These are phyloP conservation scores for Aristolochia fimbriata DNA, from an alignment of 164 flowering plant species.

Conservation along the genomic window DNA sequence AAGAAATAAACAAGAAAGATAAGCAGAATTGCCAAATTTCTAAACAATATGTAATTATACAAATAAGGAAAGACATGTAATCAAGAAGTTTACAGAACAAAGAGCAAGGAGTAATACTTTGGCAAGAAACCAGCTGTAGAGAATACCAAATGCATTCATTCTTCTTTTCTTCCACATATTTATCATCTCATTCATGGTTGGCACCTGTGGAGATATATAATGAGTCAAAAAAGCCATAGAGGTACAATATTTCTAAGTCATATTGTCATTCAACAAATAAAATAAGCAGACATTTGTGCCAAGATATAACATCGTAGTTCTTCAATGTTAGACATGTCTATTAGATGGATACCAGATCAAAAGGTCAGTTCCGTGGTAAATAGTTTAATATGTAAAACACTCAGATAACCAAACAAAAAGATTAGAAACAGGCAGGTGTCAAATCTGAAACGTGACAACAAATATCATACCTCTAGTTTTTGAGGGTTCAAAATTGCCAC, in stretches of 20 bases:
- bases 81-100: not conserved
- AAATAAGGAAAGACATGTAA: constrained; percentile 1
- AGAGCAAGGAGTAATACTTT: constrained; percentile 41
- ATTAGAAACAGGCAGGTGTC: too few relatives aligned
- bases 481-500: constrained; percentile 58
- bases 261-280: not conserved
- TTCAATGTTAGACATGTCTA: too few relatives aligned
- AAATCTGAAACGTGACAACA: not conserved
- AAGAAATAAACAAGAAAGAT: not conserved
- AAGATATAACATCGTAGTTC: too few relatives aligned
- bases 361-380: too few relatives aligned
- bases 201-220: constrained; percentile 44
- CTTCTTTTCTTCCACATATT: constrained; percentile 74
- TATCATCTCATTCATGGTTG: constrained; percentile 76
- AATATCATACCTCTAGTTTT: constrained; percentile 44
- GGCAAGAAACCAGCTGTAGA: constrained; percentile 93
- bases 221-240: not conserved
- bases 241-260: not conserved
- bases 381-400: too few relatives aligned
- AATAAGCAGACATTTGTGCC: too few relatives aligned
- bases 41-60: not conserved
- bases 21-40: not conserved
- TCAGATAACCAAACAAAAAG: too few relatives aligned
- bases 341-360: too few relatives aligned
- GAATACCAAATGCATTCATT: constrained; percentile 56